These are phyloP conservation scores for Fonsecaea monophora DNA, from an alignment of 2,329 filamentous ascomycete genomes.

Conservation along the genomic window DNA sequence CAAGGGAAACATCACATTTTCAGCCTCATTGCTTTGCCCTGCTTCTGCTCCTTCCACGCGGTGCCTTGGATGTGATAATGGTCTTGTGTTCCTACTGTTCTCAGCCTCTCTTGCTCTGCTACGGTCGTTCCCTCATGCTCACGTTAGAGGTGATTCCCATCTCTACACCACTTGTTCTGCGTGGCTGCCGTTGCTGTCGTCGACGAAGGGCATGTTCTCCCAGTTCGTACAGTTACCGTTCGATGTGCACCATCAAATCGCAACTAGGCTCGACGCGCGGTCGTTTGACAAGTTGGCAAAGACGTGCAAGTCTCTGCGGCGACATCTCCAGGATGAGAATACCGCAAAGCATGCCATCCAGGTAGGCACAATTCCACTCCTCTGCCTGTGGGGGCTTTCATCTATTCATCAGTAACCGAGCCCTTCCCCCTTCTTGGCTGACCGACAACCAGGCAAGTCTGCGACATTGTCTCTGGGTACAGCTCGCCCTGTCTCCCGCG, in stretches of 20 bases:
- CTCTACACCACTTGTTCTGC: conserved; percentile 3
- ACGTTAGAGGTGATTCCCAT: neutral
- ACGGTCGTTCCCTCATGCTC: conserved; percentile 6
- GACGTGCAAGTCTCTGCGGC: conserved; percentile 60
- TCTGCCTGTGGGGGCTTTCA: neutral
- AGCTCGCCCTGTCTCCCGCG: conserved; percentile 54
- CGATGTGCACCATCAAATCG: conserved; percentile 69
- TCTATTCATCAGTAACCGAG: no score
- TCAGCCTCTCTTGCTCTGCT: neutral
- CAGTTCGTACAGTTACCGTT: conserved; percentile 61
- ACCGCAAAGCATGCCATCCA: conserved; percentile 65
- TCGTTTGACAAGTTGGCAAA: conserved; percentile 65
- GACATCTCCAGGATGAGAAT: conserved; percentile 60
- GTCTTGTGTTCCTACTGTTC: neutral
- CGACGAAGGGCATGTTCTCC: conserved; percentile 30
- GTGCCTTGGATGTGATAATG: neutral
- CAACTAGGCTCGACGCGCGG: conserved; percentile 61
- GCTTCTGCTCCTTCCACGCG: no score
- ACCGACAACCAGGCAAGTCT: conserved; percentile 45
- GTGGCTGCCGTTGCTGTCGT: neutral
- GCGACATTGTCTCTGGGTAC: conserved; percentile 45
- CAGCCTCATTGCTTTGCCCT: neutral
- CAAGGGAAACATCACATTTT: neutral
- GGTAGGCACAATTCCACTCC: conserved; percentile 50
- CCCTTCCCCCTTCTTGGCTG: conserved; percentile 23